Evolutionary conservation across 352 stramenopile species (phyloP), one percentile per base, ranked within the genome.

Genomic region (Phytopythium kandeliae): DNA sequence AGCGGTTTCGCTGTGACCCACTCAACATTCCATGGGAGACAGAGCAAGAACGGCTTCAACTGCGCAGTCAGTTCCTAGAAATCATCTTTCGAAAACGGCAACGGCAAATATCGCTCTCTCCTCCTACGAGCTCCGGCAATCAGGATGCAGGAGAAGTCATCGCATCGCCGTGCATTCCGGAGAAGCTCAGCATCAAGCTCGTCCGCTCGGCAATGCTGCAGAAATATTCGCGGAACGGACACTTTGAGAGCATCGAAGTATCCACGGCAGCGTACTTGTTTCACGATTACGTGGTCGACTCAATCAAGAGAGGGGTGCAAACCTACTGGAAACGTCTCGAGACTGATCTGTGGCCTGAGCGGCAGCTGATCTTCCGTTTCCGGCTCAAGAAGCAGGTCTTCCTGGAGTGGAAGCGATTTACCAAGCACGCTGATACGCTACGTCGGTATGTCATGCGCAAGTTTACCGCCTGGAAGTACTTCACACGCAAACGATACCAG

Each of bases 181-280:
- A 69, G 3, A 80, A 76, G 42, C 57, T 85, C 10, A 73, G 60
- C 41, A 48, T 85, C 2, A 74, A 71, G 19, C 41, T 74, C 7
- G 54, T 91, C 7, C 65, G 74, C 11, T 81, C 79, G 0, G 71
- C 70, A 22, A 54, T 92, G 52, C 62, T 92, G 11, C 79, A 89
- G 42, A 89, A 87, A 43, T 92, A 85, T 45, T 87, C 79, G 0
- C 74, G 82, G 36, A 91, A 92, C 51, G 75, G 79, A 3, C 78
- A 89, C 57, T 86, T 92, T 44, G 82, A 89, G 31, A 67, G 63
- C 38, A 63, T 87, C 10, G 67, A 85, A 26, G 59, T 77, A 35
- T 38, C 47, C 1, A 45, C 56, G 8, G 74, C 71, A 19, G 64
- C 72, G 15, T 83, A 80, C 45, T 40, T 87, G 15, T 85, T 75